Percentiles rank a stretch among this genome's conserved stretches.
Conservation (phyloP, 1,139 yeast genomes). For the Scheffersomyces illinoinensis region DNA sequence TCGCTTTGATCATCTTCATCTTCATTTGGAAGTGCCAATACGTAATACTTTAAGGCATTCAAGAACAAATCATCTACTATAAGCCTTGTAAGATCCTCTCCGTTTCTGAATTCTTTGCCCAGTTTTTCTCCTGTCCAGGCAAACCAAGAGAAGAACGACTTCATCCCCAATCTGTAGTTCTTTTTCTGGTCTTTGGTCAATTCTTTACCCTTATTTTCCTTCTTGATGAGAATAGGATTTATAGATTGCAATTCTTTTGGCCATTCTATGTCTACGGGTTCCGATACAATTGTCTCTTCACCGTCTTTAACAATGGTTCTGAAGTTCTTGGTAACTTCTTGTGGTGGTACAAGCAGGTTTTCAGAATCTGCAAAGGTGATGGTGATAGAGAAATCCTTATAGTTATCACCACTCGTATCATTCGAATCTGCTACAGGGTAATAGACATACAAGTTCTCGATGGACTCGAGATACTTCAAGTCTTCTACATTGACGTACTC, state of each 20-base stretch:
- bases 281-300: slow-evolving; percentile 53
- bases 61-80: slow-evolving; percentile 69
- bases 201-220: slow-evolving; percentile 28
- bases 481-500: slow-evolving; percentile 69
- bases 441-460: slow-evolving; percentile 56
- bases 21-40: slow-evolving; percentile 62
- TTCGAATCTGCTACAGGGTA: slow-evolving; percentile 41
- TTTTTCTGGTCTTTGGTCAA: slow-evolving; percentile 54
- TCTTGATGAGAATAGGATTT: slow-evolving; percentile 51
- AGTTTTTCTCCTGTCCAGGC: slow-evolving; percentile 74
- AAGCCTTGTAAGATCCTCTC: slow-evolving; percentile 67
- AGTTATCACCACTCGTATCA: slow-evolving; percentile 26
- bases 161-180: slow-evolving; percentile 67
- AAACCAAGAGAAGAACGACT: slow-evolving; percentile 73
- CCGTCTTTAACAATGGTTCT: slow-evolving; percentile 46
- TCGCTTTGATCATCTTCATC: slow-evolving; percentile 56
- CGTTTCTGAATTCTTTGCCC: slow-evolving; percentile 71
- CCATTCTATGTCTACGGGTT: slow-evolving; percentile 56
- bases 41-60: slow-evolving; percentile 70
- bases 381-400: slow-evolving; percentile 57
- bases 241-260: slow-evolving; percentile 55
- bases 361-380: slow-evolving; percentile 45
- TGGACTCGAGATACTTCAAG: slow-evolving; percentile 62
- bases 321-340: slow-evolving; percentile 56
- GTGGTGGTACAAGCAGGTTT: slow-evolving; percentile 45